Evolutionary conservation across 192 early-diverging fungal genomes (phyloP).

Genomic region (Entomortierella chlamydospora): DNA sequence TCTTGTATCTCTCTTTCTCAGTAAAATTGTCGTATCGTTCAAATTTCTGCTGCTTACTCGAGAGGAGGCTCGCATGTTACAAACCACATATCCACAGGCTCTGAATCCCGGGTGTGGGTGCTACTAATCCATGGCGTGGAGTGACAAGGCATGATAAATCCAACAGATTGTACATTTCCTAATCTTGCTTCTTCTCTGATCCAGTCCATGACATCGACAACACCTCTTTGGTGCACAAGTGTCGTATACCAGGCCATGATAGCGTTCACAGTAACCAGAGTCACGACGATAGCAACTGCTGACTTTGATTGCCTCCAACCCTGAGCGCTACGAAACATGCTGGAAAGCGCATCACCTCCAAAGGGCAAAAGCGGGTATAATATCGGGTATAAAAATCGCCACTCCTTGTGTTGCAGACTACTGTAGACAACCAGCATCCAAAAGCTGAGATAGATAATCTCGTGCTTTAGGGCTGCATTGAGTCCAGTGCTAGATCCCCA

Average conservation of each 20-base stretch:
- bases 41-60: slow-evolving; percentile 35
- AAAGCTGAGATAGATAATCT: slow-evolving; percentile 53
- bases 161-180: slow-evolving; percentile 55
- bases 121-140: slow-evolving; percentile 95
- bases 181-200: slow-evolving; percentile 62
- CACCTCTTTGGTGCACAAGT: slow-evolving; percentile 91
- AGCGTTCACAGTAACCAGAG: slow-evolving; percentile 75
- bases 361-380: slow-evolving; percentile 72
- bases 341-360: slow-evolving; percentile 53
- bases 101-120: slow-evolving; percentile 69
- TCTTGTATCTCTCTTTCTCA: no score
- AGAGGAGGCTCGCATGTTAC: slow-evolving; percentile 94
- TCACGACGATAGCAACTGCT: slow-evolving; percentile 24
- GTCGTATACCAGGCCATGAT: slow-evolving; percentile 77
- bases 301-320: slow-evolving; percentile 15
- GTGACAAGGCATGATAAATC: slow-evolving; percentile 97
- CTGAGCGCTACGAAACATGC: slow-evolving; percentile 8
- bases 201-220: slow-evolving; percentile 86
- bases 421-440: slow-evolving; percentile 76
- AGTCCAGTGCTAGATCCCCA: slow-evolving; percentile 12
- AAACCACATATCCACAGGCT: slow-evolving; percentile 72
- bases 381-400: slow-evolving; percentile 92
- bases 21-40: background rate
- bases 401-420: slow-evolving; percentile 91
- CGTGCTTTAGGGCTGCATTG: slow-evolving; percentile 19